These are phyloP conservation scores for Nicotiana rustica DNA, from an alignment of 305 asterid genomes.

Conservation along the genomic window DNA sequence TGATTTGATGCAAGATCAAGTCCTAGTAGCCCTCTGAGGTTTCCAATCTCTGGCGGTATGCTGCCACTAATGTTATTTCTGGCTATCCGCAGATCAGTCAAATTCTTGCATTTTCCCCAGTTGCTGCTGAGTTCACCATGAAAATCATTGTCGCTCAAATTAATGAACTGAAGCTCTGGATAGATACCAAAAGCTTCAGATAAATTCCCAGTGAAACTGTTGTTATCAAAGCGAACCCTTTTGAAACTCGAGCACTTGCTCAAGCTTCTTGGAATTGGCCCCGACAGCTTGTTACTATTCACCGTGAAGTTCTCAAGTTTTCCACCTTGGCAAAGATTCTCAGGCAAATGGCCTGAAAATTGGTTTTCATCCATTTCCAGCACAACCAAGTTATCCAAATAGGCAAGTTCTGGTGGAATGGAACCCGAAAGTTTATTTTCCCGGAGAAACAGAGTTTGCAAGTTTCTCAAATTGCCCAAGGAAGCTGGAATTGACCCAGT, in stretches of 20 bases:
- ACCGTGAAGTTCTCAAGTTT: neutral
- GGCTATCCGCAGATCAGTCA: slow-evolving; percentile 39
- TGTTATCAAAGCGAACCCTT: slow-evolving; percentile 27
- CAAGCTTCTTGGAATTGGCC: slow-evolving; percentile 40
- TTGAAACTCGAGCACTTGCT: slow-evolving; percentile 32
- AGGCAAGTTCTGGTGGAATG: slow-evolving; percentile 42
- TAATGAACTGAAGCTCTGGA: neutral
- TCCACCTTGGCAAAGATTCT: slow-evolving; percentile 28
- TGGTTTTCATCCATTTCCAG: slow-evolving; percentile 37
- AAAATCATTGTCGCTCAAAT: slow-evolving; percentile 25
- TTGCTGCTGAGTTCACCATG: slow-evolving; percentile 33
- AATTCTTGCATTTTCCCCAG: slow-evolving; percentile 37
- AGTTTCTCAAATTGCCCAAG: slow-evolving; percentile 35
- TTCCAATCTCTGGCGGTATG: slow-evolving; percentile 48
- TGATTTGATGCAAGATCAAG: slow-evolving; percentile 47
- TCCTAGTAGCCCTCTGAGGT: slow-evolving; percentile 38
- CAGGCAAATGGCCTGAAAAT: slow-evolving; percentile 40
- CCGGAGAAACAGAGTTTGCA: slow-evolving; percentile 6
- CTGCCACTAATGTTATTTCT: slow-evolving; percentile 46
- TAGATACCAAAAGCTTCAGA: slow-evolving; percentile 39
- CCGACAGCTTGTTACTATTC: slow-evolving; percentile 22
- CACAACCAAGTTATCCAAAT: neutral
- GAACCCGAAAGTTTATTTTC: slow-evolving; percentile 40
- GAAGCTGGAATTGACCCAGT: slow-evolving; percentile 39
- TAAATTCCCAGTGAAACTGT: slow-evolving; percentile 32